These are phyloP conservation scores for Coemansia sp. DNA, from an alignment of 192 early-diverging fungal genomes.

Conservation along the genomic window DNA sequence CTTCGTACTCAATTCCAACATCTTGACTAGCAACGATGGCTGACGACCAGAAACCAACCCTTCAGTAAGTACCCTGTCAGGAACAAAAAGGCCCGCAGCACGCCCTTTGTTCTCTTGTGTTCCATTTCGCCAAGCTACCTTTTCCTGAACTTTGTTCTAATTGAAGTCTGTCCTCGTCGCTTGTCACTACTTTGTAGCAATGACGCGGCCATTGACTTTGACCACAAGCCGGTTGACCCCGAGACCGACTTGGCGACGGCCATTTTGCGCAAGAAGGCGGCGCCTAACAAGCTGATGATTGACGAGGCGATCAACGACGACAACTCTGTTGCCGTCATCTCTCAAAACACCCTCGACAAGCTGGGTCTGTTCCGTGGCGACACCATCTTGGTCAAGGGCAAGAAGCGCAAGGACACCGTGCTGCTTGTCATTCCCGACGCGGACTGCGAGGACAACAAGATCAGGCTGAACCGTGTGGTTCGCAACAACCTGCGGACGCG, in stretches of 20 bases:
- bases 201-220: constrained; percentile 37
- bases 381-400: constrained; percentile 94
- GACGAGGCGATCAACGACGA: constrained; percentile 97
- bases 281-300: constrained; percentile 98
- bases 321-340: constrained; percentile 91
- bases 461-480: constrained; percentile 93
- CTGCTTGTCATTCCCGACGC: constrained; percentile 93
- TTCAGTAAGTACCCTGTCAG: constrained; percentile 31
- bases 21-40: constrained; percentile 5
- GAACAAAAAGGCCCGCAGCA: not conserved
- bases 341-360: constrained; percentile 88
- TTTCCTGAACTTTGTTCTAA: not conserved
- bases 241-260: constrained; percentile 88
- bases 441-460: constrained; percentile 87
- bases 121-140: not conserved
- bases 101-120: not conserved
- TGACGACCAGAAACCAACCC: constrained; percentile 34
- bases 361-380: constrained; percentile 95
- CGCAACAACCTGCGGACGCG: constrained; percentile 93
- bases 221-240: constrained; percentile 51
- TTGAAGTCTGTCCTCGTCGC: not conserved
- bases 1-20: not conserved
- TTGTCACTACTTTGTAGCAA: constrained; percentile 18
- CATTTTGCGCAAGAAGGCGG: constrained; percentile 91
- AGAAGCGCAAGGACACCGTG: constrained; percentile 96